These are phyloP conservation scores for Cryptosporidium parvum DNA, from an alignment of 169 alveolate species.

Conservation along the genomic window DNA sequence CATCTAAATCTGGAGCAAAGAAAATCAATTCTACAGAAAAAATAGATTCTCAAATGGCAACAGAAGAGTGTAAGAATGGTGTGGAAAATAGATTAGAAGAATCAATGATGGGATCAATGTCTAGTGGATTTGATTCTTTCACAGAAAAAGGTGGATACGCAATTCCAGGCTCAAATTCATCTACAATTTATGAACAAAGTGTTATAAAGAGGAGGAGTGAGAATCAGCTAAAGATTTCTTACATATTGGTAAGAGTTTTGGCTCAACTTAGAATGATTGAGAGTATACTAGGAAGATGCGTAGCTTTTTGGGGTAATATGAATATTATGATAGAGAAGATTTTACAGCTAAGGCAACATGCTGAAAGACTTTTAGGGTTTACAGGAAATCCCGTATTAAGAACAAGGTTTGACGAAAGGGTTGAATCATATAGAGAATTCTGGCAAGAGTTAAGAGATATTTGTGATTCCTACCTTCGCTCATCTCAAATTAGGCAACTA, in stretches of 20 bases:
- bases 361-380: slow-evolving; percentile 63
- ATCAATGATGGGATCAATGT: neutral
- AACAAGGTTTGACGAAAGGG: slow-evolving; percentile 73
- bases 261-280: slow-evolving; percentile 75
- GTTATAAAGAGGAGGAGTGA: slow-evolving; percentile 1
- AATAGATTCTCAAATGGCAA: neutral
- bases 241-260: slow-evolving; percentile 48
- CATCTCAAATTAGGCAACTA: slow-evolving; percentile 38
- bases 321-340: slow-evolving; percentile 66
- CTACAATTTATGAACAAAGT: slow-evolving; percentile 1
- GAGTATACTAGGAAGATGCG: slow-evolving; percentile 65
- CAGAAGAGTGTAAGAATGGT: neutral
- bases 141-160: neutral
- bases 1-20: neutral
- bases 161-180: neutral
- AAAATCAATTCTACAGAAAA: neutral
- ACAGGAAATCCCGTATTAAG: slow-evolving; percentile 62
- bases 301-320: slow-evolving; percentile 75
- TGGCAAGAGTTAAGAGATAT: slow-evolving; percentile 66
- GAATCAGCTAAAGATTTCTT: slow-evolving; percentile 52
- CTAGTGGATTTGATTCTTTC: neutral
- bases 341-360: slow-evolving; percentile 57
- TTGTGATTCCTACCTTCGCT: slow-evolving; percentile 54
- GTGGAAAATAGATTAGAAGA: neutral
- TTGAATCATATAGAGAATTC: slow-evolving; percentile 39